phyloP scores from a whole-genome alignment of 2,329 filamentous ascomycete genomes.

The Davidsoniella virescens region DNA sequence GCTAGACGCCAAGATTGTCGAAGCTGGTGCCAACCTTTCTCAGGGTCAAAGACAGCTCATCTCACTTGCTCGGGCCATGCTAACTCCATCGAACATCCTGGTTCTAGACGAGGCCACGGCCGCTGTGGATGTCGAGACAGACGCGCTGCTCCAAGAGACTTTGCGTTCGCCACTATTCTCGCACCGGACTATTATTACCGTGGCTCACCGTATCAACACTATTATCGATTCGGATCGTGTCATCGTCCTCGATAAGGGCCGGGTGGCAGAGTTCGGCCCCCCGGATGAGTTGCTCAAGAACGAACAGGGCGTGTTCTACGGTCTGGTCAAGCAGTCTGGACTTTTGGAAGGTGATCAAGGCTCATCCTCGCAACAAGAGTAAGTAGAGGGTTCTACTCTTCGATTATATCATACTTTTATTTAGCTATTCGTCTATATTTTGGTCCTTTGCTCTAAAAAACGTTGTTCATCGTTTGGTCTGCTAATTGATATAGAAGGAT shows the following conservation, averaged over 20 bases:
- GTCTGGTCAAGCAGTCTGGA: constrained; percentile 81
- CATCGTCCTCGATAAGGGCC: constrained; percentile 79
- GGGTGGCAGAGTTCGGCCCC: constrained; percentile 83
- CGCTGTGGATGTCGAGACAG: constrained; percentile 51
- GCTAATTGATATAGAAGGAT: too few relatives aligned
- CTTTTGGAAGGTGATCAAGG: constrained; percentile 31
- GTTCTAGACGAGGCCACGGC: constrained; percentile 95
- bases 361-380: neutral
- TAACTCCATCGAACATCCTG: constrained; percentile 92
- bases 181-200: constrained; percentile 93
- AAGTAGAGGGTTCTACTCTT: too few relatives aligned
- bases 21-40: constrained; percentile 92
- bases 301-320: constrained; percentile 67
- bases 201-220: constrained; percentile 95
- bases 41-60: constrained; percentile 90
- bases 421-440: too few relatives aligned
- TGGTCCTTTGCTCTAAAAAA: too few relatives aligned
- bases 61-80: constrained; percentile 78
- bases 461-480: too few relatives aligned
- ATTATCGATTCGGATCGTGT: constrained; percentile 82
- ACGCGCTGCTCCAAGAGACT: constrained; percentile 48
- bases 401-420: too few relatives aligned
- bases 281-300: constrained; percentile 60
- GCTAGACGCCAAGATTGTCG: constrained; percentile 76
- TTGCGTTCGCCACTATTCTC: constrained; percentile 54